Evolutionary conservation across 768 basidiomycete species (phyloP), one percentile per base, ranked within the genome.

Genomic region (Leccinum longicurvipes): DNA sequence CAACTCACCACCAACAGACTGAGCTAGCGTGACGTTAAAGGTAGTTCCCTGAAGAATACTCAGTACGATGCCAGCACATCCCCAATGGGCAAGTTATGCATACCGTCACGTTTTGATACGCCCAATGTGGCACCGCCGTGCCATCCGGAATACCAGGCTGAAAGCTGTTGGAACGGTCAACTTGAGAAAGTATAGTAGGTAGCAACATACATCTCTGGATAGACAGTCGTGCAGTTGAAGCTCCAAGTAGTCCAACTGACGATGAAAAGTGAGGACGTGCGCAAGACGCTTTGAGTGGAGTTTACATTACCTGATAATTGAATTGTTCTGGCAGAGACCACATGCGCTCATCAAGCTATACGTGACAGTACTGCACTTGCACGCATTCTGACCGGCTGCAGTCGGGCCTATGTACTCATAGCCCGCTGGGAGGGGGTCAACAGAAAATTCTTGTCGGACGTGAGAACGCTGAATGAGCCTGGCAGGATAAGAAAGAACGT

Each of bases 311-410:
- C 57, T 61, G 24, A 77, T 56, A 57, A 71, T 74, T 2, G 68
- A 71, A 27, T 71, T 67, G 31, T 75, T 76, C 63, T 86, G 84
- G 63, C 84, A 86, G 32, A 75, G 64, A 23, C 76, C 81, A 67
- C 84, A 86, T 12, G 84, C 84, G 54, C 77, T 80, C 59, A 85
- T 72, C 24, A 81, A 57, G 12, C 77, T 79, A 59, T 85, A 86
- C 4, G 77, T 76, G 27, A 84, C 78, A 7, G 82, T 77, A 62
- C 74, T 85, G 61, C 84, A 85, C 60, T 78, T 74, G 57, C 84
- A 85, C 5, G 63, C 42, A 48, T 73, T 67, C 54, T 54, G 17
- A 29, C 67, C 34, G 47, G 51, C 42, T 24, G n/a, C 49, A 55
- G 66, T 71, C 67, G 83, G 63, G 65, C 72, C 60, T 54, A 60